Base-by-base conservation (phyloP, 163 green algal species). In the Scenedesmus sp. region DNA sequence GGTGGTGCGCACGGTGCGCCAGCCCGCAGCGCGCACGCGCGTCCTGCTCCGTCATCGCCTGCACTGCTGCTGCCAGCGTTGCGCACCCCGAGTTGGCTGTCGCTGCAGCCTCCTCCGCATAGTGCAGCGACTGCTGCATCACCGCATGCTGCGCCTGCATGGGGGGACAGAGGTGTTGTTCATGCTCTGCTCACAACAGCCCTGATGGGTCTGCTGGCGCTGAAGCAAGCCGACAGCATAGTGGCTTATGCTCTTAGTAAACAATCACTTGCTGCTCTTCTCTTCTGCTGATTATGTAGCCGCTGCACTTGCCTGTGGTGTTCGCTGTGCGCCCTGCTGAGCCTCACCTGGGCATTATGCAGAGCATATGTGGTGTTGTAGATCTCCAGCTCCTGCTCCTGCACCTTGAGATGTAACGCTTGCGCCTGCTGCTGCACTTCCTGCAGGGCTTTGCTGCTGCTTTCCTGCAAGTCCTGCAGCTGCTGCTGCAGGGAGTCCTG, bases 21-120 rank as follows among this genome's bases (percentile, higher is more conserved):
- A 90, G 89, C 8, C 18, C n/a, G 67, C 83, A 59, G 60, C 89
- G 82, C 8, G 66, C 83, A 2, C 84, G 74, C 1, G 89, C 82
- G 46, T 92, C 89, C 73, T 92, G 89, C 54, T 92, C 82, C 9
- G 34, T 85, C 89, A 84, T 52, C 6, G 82, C 64, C 20, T 81
- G 56, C 59, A 92, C 82, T 70, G 82, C 89, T 60, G 82, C 15
- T 34, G 82, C 89, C 70, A 92, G 89, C 57, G 57, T 59, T 4
- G 82, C 82, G 34, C 82, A 90, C 82, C 90, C 89, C 26, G 59
- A 54, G 52, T 77, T 90, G 26, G 89, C 89, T 52, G 86, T 18
- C n/a, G 67, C 59, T 62, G 89, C 89, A 34, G 89, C 83, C 13
- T 77, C 82, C 54, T 92, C 82, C 18, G 89, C 89, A n/a, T 84